Base-by-base conservation (phyloP, 169 alveolate species). In the Plasmodium cynomolgi region DNA sequence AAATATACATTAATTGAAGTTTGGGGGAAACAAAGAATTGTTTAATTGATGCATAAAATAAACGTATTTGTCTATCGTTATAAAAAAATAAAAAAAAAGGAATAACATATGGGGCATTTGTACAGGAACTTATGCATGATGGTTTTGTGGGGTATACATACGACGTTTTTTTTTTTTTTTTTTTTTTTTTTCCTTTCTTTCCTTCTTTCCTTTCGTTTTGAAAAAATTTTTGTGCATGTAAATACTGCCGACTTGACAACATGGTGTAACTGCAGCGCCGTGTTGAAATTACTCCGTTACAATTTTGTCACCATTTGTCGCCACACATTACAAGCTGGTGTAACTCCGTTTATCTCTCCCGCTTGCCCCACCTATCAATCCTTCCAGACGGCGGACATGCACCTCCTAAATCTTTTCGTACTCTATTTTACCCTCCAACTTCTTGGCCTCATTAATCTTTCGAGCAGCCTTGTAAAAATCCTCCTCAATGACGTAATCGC, bases 401-500 rank as follows among this genome's bases (percentile, higher is more conserved):
- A 26, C 56, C 23, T 47, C 20, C 84, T 88, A 98, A 47, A 98
- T 95, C 74, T 97, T 97, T 93, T 97, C 98, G 95, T 99, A 99
- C 93, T 98, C 99, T 58, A 98, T 85, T 84, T 98, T 98, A 39
- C 99, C 98, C 96, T 99, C 99, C 92, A 99, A 97, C 92, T 99
- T 99, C 95, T 99, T 99, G 71, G 98, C 97, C 37, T 99, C 99
- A 71, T 98, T 98, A 26, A 99, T 96, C 97, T 99, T 99, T 93
- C 99, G 97, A 20, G 99, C 99, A 20, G 99, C 99, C 92, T 99
- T 99, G 97, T 98, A 98, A 95, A 99, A 99, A 91, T 99, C 99
- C 95, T 99, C 99, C 92, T 99, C 99, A 20, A 98, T 96, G 47
- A 99, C 99, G 93, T 98, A 98, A 95, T 99, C 99, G 68, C 99